These are phyloP conservation scores for Chrysopogon serrulatus DNA, from an alignment of 176 grass and related monocot species.

Conservation along the genomic window DNA sequence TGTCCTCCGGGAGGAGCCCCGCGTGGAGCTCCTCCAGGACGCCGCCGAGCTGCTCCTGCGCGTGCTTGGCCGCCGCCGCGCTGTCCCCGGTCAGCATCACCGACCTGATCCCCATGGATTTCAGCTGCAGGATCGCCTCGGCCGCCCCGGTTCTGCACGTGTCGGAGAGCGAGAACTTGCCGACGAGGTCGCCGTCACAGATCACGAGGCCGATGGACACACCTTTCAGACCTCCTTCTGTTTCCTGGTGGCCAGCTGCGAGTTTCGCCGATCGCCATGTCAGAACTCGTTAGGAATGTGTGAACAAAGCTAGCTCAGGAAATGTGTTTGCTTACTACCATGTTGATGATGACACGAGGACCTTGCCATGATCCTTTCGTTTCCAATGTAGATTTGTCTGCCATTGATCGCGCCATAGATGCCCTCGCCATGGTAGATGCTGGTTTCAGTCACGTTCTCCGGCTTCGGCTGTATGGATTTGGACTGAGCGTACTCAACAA, in stretches of 20 bases:
- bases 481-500: conserved; percentile 52
- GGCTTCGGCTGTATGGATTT: conserved; percentile 39
- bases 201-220: conserved; percentile 53
- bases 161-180: conserved; percentile 45
- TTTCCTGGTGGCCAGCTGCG: not conserved
- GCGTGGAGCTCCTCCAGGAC: conserved; percentile 50
- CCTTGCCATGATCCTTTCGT: conserved; percentile 43
- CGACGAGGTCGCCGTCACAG: conserved; percentile 20
- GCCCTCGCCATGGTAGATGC: conserved; percentile 61
- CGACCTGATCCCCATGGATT: conserved; percentile 48
- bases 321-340: conserved; percentile 12
- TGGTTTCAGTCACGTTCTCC: conserved; percentile 42
- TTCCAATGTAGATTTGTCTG: conserved; percentile 53
- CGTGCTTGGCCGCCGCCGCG: conserved; percentile 32
- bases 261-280: not conserved
- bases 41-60: conserved; percentile 43
- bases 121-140: conserved; percentile 56
- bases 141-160: conserved; percentile 36
- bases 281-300: not conserved
- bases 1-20: conserved; percentile 74
- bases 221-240: conserved; percentile 19
- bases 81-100: conserved; percentile 75
- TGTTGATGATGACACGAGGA: conserved; percentile 15
- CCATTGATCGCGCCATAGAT: conserved; percentile 56
- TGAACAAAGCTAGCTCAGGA: not conserved